Base-by-base conservation (phyloP, 192 early-diverging fungal species). In the Umbelopsis sp. region DNA sequence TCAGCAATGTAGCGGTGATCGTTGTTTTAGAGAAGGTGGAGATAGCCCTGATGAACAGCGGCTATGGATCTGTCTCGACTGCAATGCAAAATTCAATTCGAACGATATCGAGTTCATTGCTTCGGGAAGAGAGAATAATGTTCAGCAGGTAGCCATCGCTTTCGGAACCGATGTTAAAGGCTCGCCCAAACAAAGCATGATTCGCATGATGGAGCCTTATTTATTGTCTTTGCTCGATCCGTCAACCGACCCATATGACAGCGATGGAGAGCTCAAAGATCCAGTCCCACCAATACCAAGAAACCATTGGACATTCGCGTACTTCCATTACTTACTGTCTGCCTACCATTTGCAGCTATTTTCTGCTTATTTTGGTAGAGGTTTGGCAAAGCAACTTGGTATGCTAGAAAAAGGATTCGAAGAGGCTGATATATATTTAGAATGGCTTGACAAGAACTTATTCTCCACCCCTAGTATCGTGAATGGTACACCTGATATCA, bases 281-380 rank as follows among this genome's bases (percentile, higher is more conserved):
- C 32, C 32, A 20, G 44, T 51, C 1, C 49, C 74, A 14, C 49
- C 66, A 6, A 34, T 78, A 34, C 77, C 77, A 2, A 45, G 9
- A 12, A 53, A 29, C n/a, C 79, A 80, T 70, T 80, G 79, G 79
- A 80, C 74, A 9, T 80, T 65, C 38, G 71, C 70, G 11, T 70
- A 69, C 26, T 45, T 66, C 14, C 74, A 80, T 34, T 56, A 56
- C 21, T 50, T 80, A 26, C 68, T 76, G 22, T 66, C 79, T n/a
- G 44, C 52, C 12, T 80, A 80, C 21, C 79, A 80, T 38, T 45
- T 80, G 1, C 16, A 34, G 1, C 56, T 80, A 1, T 76, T 80
- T 32, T 71, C 74, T 16, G 52, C 43, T 3, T 59, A 70, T 1
- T 80, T 80, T 68, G 74, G 79, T 41, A 72, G 56, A 24, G 79